Evolutionary conservation across 352 stramenopile genomes (phyloP).

Genomic region (Pythium brassicae): DNA sequence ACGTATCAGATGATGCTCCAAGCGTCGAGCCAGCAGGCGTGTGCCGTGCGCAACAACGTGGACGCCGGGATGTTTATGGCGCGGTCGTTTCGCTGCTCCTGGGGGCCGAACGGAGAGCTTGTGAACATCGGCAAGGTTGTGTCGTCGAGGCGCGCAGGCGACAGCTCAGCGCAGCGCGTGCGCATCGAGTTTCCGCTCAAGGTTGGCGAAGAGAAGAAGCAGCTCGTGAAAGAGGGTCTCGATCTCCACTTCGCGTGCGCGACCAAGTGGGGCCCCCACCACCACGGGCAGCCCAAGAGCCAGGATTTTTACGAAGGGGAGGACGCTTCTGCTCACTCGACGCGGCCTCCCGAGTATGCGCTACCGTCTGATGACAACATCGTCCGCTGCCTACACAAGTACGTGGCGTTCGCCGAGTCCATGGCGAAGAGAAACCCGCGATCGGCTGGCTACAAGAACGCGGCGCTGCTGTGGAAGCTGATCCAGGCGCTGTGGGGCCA

Average conservation of each 20-base stretch:
- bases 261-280: slow-evolving; percentile 14
- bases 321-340: slow-evolving; percentile 13
- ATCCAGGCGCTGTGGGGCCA: slow-evolving; percentile 75
- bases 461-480: slow-evolving; percentile 59
- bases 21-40: slow-evolving; percentile 26
- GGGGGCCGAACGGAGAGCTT: slow-evolving; percentile 70
- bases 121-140: slow-evolving; percentile 54
- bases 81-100: slow-evolving; percentile 79
- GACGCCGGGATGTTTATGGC: slow-evolving; percentile 73
- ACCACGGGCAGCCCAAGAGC: not conserved
- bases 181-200: slow-evolving; percentile 53
- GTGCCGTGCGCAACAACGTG: slow-evolving; percentile 42
- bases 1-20: slow-evolving; percentile 71
- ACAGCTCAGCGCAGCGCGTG: slow-evolving; percentile 23
- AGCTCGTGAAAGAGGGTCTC: slow-evolving; percentile 43
- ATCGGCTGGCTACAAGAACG: slow-evolving; percentile 14
- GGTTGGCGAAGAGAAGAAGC: slow-evolving; percentile 27
- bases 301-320: slow-evolving; percentile 24
- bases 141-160: slow-evolving; percentile 20
- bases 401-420: slow-evolving; percentile 40
- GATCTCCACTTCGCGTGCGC: slow-evolving; percentile 55
- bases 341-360: slow-evolving; percentile 31
- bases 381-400: slow-evolving; percentile 58
- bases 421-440: slow-evolving; percentile 16
- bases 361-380: slow-evolving; percentile 45